phyloP scores from a whole-genome alignment of 192 early-diverging fungal species.

The Irineochytrium annulatum region DNA sequence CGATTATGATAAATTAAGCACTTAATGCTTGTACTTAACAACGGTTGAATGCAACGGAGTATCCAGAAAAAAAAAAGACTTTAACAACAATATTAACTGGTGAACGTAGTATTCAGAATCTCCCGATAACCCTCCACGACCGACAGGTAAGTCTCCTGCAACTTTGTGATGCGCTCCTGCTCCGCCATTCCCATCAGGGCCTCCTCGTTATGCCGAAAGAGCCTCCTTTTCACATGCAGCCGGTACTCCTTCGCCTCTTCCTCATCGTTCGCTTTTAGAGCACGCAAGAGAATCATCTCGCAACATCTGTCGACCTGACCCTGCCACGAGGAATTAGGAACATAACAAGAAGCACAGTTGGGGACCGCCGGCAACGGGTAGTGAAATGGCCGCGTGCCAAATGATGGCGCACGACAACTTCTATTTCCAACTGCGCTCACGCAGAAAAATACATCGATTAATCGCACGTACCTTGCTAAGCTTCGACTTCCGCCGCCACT shows the following conservation, averaged over 20 bases:
- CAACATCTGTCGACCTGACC: conserved; percentile 77
- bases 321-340: too few species aligned
- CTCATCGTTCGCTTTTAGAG: conserved; percentile 48
- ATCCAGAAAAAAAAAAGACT: conserved; percentile 1
- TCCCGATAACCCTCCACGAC: conserved; percentile 73
- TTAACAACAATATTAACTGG: background rate
- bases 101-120: conserved; percentile 1
- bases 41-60: too few species aligned
- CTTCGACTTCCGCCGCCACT: conserved; percentile 62
- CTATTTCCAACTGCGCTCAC: background rate
- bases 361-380: too few species aligned
- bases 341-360: too few species aligned
- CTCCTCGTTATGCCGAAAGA: conserved; percentile 80
- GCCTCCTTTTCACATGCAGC: conserved; percentile 76
- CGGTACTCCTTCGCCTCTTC: conserved; percentile 55
- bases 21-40: too few species aligned
- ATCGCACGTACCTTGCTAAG: conserved; percentile 60
- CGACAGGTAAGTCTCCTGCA: conserved; percentile 70
- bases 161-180: conserved; percentile 63
- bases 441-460: background rate
- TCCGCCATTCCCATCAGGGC: conserved; percentile 57
- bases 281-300: conserved; percentile 70
- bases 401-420: too few species aligned
- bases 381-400: too few species aligned
- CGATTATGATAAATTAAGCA: too few species aligned